Evolutionary conservation across 495 filamentous ascomycete genomes (phyloP).

Genomic region (Penicillium paradoxum): DNA sequence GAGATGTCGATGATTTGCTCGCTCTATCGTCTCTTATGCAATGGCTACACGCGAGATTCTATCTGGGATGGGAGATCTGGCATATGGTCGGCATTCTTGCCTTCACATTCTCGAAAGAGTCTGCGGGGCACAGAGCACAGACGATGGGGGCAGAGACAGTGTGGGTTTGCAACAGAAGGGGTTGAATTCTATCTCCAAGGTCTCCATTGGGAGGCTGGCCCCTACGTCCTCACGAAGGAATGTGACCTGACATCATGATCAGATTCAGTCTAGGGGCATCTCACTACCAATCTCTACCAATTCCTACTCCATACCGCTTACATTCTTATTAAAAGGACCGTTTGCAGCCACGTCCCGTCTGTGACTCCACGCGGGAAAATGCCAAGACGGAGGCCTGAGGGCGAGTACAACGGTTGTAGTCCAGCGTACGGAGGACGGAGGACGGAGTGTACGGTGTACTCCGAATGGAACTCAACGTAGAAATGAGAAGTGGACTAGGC

Average conservation of each 20-base stretch:
- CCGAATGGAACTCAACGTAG: too few relatives aligned
- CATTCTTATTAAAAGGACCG: slow-evolving; percentile 2
- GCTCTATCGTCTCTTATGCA: slow-evolving; percentile 6
- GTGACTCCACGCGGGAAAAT: slow-evolving; percentile 14
- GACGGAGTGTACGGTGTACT: too few relatives aligned
- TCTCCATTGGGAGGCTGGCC: background rate
- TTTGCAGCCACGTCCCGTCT: slow-evolving; percentile 12
- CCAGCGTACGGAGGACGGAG: background rate
- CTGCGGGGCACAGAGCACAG: slow-evolving; percentile 7
- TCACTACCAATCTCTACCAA: background rate
- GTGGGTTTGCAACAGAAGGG: slow-evolving; percentile 3
- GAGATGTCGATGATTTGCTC: background rate
- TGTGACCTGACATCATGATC: slow-evolving; percentile 4
- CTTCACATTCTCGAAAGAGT: slow-evolving; percentile 4
- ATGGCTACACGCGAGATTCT: background rate
- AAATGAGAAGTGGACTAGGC: background rate
- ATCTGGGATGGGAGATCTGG: background rate
- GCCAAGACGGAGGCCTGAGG: slow-evolving; percentile 12
- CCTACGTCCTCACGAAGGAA: slow-evolving; percentile 7
- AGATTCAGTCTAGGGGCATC: background rate
- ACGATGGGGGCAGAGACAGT: background rate
- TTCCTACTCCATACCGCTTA: background rate
- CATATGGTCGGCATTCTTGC: slow-evolving; percentile 12
- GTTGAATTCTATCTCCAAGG: background rate
- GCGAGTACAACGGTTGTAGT: background rate